phyloP scores from a whole-genome alignment of 2,329 filamentous ascomycete species.

The Alternaria sp. region DNA sequence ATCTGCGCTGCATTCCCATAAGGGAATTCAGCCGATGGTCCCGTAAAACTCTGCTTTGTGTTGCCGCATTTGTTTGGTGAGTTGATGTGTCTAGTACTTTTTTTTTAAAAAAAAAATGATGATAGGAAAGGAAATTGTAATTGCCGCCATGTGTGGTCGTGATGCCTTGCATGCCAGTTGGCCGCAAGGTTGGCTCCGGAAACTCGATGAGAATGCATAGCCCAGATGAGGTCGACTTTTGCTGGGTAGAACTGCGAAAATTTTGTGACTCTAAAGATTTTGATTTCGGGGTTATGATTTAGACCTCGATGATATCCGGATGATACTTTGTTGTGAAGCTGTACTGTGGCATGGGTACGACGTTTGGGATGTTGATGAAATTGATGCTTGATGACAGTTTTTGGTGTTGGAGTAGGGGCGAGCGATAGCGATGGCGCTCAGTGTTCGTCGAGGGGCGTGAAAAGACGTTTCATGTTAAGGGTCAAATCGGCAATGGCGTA shows the following conservation, averaged over 20 bases:
- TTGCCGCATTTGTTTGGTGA: slow-evolving; percentile 37
- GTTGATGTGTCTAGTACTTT: slow-evolving; percentile 49
- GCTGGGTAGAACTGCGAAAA: slow-evolving; percentile 26
- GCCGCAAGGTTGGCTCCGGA: slow-evolving; percentile 26
- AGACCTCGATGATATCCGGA: slow-evolving; percentile 34
- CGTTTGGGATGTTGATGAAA: slow-evolving; percentile 10
- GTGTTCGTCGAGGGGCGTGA: slow-evolving; percentile 63
- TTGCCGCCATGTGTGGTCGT: slow-evolving; percentile 33
- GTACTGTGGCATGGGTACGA: slow-evolving; percentile 12
- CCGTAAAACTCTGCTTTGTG: slow-evolving; percentile 25
- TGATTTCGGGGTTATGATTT: slow-evolving; percentile 18
- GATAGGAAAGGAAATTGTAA: slow-evolving; percentile 34
- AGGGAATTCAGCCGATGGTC: slow-evolving; percentile 29
- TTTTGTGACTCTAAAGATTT: slow-evolving; percentile 22
- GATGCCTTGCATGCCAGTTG: slow-evolving; percentile 22
- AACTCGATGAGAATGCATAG: slow-evolving; percentile 45
- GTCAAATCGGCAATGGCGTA: slow-evolving; percentile 71
- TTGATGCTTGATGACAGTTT: slow-evolving; percentile 11
- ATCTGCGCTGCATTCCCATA: slow-evolving; percentile 33
- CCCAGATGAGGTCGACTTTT: slow-evolving; percentile 24
- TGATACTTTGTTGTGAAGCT: slow-evolving; percentile 30
- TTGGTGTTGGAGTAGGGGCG: slow-evolving; percentile 9
- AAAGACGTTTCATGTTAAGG: slow-evolving; percentile 75
- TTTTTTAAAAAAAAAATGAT: slow-evolving; percentile 25
- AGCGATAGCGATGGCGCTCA: slow-evolving; percentile 4